Percentiles rank a stretch among this genome's conserved stretches.
Evolutionary conservation across 257 asterid genomes (phyloP).

Genomic region (Solanum etuberosum): DNA sequence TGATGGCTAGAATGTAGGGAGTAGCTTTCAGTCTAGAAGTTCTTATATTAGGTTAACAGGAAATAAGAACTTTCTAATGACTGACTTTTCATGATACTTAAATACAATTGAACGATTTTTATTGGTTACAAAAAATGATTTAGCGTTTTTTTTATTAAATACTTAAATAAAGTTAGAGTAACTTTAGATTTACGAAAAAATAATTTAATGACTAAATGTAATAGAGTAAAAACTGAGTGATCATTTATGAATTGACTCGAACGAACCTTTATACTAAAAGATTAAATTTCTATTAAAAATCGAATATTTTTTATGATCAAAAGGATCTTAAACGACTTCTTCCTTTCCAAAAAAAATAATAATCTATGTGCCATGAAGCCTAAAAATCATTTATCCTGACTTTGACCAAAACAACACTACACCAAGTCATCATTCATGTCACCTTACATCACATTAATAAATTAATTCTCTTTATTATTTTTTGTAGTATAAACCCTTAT

Average conservation of each 20-base stretch:
- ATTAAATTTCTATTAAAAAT: not conserved
- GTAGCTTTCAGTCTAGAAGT: not conserved
- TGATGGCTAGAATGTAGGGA: not conserved
- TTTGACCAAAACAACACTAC: not conserved
- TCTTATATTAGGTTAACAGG: not conserved
- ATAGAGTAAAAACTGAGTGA: too few species aligned
- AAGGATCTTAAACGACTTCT: not conserved
- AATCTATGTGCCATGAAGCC: not conserved
- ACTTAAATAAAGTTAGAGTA: too few species aligned
- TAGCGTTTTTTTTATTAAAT: too few species aligned
- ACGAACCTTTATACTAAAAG: too few species aligned
- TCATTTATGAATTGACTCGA: not conserved
- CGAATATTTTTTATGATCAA: not conserved
- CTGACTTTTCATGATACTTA: not conserved
- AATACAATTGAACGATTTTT: too few species aligned
- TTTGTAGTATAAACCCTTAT: not conserved
- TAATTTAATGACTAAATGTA: too few species aligned
- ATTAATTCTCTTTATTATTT: not conserved
- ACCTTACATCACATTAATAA: not conserved
- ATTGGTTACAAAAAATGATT: too few species aligned
- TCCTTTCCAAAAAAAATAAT: not conserved
- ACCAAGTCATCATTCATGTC: not conserved
- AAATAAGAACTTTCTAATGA: not conserved
- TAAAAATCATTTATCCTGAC: not conserved
- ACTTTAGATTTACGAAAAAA: too few species aligned